Evolutionary conservation across 305 asterid genomes (phyloP), one percentile per base, ranked within the genome.

Genomic region (Salvia sclarea): DNA sequence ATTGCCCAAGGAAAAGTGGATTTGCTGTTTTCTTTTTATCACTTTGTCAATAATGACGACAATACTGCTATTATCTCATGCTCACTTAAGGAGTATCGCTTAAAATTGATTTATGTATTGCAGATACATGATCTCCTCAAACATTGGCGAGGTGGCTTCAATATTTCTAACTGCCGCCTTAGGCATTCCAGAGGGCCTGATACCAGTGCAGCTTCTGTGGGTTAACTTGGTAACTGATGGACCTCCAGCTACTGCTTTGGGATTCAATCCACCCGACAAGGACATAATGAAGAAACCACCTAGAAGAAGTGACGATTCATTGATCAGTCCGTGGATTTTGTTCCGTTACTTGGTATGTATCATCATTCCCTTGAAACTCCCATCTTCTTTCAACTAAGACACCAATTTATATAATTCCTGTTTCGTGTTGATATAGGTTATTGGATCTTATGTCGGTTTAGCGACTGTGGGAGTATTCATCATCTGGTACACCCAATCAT

Each of bases 141-240:
- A 93, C 78, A 90, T 93, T 7, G 98, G 98, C 28, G 98, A 93
- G 82, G 97, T 93, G 17, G 96, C 98, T 37, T 94, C 82, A 30
- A 94, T 94, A 75, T 94, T 94, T 61, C 81, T 94, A 20, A 94
- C 99, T 5, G 97, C 98, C 20, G 99, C 99, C 22, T 76, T 94
- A 63, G 99, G 99, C 62, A 91, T 91, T 64, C 98, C 98, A 0
- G 99, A 94, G 81, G 98, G 99, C 69, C 81, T 94, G 78, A 94
- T 94, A 54, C 99, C 98, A 9, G 97, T 91, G 69, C 98, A 94
- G 83, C 99, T 94, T 77, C 85, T 94, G 78, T 94, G 98, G 99
- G 98, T 94, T 57, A 94, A 91, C 82, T 83, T 91, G 76, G 99
- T 91, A 47, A 94, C 99, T 24, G 98, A 94, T 79, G 99, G 95